A percentile compares a stretch with the other conserved stretches of the same genome.
These are phyloP conservation scores for Apiotrichum gracile DNA, from an alignment of 1,284 basidiomycete species.

Conservation along the genomic window DNA sequence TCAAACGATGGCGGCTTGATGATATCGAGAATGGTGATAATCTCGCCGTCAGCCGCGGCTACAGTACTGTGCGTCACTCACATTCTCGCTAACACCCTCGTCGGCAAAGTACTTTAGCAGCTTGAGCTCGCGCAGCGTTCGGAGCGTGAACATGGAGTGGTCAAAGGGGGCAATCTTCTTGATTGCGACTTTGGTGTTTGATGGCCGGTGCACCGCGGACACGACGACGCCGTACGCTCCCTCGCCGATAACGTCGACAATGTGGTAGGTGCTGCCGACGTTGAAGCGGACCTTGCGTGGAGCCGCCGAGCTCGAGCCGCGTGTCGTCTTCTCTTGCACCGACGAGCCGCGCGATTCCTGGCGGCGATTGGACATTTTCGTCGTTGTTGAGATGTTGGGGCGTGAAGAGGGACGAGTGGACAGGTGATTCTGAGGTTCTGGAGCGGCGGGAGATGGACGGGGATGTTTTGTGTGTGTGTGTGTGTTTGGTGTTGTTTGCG, in stretches of 20 bases:
- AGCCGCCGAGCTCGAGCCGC: conserved; percentile 49
- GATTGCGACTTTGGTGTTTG: conserved; percentile 74
- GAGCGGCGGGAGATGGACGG: no score
- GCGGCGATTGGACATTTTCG: conserved; percentile 1
- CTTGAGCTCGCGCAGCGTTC: conserved; percentile 80
- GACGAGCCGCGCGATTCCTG: background rate
- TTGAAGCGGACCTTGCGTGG: conserved; percentile 85
- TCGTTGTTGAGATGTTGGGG: background rate
- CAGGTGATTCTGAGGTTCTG: no score
- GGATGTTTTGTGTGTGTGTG: background rate
- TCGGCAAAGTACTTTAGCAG: conserved; percentile 84
- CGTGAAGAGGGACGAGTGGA: no score
- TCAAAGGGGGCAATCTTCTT: conserved; percentile 91
- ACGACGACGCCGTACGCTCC: conserved; percentile 71
- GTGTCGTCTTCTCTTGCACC: conserved; percentile 33
- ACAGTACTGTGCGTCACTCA: conserved; percentile 47
- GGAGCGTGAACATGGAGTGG: conserved; percentile 83
- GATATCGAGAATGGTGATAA: conserved; percentile 92
- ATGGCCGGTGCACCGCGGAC: conserved; percentile 74
- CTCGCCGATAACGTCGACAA: conserved; percentile 87
- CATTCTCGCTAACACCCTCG: conserved; percentile 87
- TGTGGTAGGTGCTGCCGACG: conserved; percentile 72
- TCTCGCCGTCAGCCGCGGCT: conserved; percentile 50
- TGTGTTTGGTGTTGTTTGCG: background rate
- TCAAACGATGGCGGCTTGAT: conserved; percentile 84